These are phyloP conservation scores for Wickerhamiella qilinensis DNA, from an alignment of 805 yeast species.

Conservation along the genomic window DNA sequence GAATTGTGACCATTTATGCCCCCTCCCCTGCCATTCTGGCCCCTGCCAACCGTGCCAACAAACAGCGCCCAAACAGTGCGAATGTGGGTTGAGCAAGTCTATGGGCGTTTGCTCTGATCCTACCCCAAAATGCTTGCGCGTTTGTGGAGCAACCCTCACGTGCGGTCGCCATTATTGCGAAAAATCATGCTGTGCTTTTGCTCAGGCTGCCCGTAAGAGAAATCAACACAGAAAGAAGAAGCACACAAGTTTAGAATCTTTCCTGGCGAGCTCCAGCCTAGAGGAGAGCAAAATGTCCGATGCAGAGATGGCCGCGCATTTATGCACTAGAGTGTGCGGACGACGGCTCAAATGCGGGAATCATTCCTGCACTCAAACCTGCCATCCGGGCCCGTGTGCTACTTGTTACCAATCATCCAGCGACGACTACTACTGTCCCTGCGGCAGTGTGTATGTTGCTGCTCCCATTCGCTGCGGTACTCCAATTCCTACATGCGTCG, in stretches of 20 bases:
- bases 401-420: conserved; percentile 18
- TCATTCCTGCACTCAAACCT: conserved; percentile 16
- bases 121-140: conserved; percentile 2
- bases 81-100: conserved; percentile 2
- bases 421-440: conserved; percentile 18
- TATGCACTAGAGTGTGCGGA: conserved; percentile 17
- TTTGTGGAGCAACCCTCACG: conserved; percentile 5
- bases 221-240: conserved; percentile 1
- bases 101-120: conserved; percentile 3
- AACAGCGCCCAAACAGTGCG: conserved; percentile 1
- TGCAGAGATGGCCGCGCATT: conserved; percentile 15
- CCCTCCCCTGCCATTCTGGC: conserved; percentile 7
- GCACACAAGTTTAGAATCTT: conserved; percentile 3
- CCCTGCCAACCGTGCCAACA: conserved; percentile 6
- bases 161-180: conserved; percentile 10
- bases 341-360: conserved; percentile 16
- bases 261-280: not conserved
- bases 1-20: conserved; percentile 8
- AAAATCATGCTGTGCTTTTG: conserved; percentile 7
- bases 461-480: conserved; percentile 23
- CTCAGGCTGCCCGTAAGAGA: not conserved
- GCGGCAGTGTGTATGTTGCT: conserved; percentile 18
- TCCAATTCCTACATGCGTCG: conserved; percentile 14
- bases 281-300: conserved; percentile 2
- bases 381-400: conserved; percentile 21